Evolutionary conservation across 2,329 filamentous ascomycete species (phyloP).

Genomic region (Botrytis paeoniae): DNA sequence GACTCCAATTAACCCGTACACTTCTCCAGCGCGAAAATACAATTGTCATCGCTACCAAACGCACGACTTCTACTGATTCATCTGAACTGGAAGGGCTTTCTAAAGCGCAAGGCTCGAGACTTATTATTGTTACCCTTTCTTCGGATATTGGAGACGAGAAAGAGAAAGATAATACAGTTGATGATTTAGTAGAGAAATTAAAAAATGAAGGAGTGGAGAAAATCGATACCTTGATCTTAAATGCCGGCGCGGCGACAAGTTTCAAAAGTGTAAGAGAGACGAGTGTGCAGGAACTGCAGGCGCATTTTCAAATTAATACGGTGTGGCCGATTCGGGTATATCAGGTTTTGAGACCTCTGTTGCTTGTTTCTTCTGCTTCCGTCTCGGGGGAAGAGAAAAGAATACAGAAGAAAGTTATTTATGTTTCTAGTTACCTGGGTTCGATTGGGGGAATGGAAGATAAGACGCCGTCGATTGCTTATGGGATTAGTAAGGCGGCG

Average conservation of each 20-base stretch:
- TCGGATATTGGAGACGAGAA: neutral
- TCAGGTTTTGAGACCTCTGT: conserved; percentile 43
- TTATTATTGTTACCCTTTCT: neutral
- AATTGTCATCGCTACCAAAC: conserved; percentile 43
- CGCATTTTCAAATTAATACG: conserved; percentile 45
- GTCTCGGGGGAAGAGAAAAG: conserved; percentile 18
- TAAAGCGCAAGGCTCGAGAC: neutral
- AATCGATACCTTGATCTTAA: conserved; percentile 51
- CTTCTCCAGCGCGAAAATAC: conserved; percentile 41
- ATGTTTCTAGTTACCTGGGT: conserved; percentile 38
- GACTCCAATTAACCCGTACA: conserved; percentile 36
- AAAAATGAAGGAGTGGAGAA: conserved; percentile 38
- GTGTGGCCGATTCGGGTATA: conserved; percentile 45
- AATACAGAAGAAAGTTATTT: conserved; percentile 39
- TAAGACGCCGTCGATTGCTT: conserved; percentile 35
- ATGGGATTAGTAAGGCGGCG: conserved; percentile 45
- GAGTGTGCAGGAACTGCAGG: neutral
- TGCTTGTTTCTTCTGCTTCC: conserved; percentile 31
- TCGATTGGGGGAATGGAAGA: conserved; percentile 29
- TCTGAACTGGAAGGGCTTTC: neutral
- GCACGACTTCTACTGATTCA: conserved; percentile 31
- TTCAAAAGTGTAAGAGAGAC: too few relatives aligned
- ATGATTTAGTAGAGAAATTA: neutral
- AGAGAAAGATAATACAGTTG: accelerated
- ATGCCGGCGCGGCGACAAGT: conserved; percentile 41